phyloP scores from a whole-genome alignment of 495 filamentous ascomycete species.

The Tuber indicum region DNA sequence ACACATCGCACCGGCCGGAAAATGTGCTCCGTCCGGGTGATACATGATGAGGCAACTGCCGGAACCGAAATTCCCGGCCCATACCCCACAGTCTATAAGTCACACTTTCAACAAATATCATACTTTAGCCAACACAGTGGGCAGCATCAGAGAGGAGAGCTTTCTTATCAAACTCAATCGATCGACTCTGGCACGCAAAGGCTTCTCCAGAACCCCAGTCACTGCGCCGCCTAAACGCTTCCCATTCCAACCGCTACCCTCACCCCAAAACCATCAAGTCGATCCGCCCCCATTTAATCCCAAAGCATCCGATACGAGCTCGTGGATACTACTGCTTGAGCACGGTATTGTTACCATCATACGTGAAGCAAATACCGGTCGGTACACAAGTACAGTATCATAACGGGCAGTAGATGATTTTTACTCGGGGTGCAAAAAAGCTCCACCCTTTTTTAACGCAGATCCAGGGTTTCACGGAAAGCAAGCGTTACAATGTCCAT shows the following conservation, averaged over 20 bases:
- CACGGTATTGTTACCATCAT: background rate
- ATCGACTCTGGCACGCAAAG: background rate
- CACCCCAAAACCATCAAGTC: background rate
- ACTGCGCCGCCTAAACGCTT: background rate
- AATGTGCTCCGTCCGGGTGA: background rate
- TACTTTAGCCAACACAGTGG: too few species aligned
- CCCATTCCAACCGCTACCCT: background rate
- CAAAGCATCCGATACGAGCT: background rate
- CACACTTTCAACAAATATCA: background rate
- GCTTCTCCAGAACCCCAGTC: too few species aligned
- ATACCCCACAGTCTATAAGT: background rate
- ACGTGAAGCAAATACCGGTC: background rate
- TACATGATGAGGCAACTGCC: background rate
- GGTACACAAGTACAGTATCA: background rate
- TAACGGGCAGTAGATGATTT: background rate
- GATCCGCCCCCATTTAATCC: background rate
- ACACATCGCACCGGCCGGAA: background rate
- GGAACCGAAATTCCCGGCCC: background rate
- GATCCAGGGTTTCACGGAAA: background rate
- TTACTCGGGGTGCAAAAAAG: background rate
- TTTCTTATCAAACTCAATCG: too few species aligned
- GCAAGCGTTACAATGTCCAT: background rate
- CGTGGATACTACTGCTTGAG: too few species aligned
- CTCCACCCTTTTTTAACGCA: background rate
- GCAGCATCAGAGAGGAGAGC: background rate